Evolutionary conservation across 2,329 filamentous ascomycete genomes (phyloP).

Genomic region (Ceratocystis cubensis): DNA sequence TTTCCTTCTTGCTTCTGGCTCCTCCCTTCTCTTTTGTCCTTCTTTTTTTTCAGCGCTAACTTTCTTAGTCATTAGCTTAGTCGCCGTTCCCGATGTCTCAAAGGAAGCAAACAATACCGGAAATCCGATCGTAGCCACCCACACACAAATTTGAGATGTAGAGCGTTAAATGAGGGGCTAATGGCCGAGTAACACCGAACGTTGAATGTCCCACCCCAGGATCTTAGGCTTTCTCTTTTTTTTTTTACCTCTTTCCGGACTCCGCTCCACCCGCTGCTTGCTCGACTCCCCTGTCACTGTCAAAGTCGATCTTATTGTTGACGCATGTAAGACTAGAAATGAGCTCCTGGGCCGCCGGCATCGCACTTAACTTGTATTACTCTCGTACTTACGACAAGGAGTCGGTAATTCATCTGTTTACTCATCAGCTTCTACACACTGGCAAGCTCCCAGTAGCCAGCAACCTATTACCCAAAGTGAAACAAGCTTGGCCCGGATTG

Average conservation of each 20-base stretch:
- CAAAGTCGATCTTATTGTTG: not conserved
- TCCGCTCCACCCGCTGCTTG: not conserved
- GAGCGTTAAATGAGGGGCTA: not conserved
- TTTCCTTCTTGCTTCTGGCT: not conserved
- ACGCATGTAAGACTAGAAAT: not conserved
- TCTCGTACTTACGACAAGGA: conserved; percentile 7
- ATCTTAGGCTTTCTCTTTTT: not conserved
- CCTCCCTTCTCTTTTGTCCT: not conserved
- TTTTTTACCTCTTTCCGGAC: conserved; percentile 1
- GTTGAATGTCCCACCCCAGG: not conserved
- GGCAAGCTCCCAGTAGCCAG: not conserved
- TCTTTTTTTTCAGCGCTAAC: not conserved
- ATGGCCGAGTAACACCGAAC: conserved; percentile 4
- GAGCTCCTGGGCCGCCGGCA: not conserved
- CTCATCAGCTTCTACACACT: not conserved
- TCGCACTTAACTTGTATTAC: not conserved
- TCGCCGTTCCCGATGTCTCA: conserved; percentile 5
- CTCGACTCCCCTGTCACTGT: not conserved
- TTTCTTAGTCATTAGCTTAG: not conserved
- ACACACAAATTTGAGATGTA: not conserved
- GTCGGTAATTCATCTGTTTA: conserved; percentile 1
- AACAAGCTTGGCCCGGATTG: not conserved
- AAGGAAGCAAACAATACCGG: conserved; percentile 7
- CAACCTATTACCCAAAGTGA: not conserved
- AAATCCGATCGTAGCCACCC: not conserved